Evolutionary conservation across 2,329 filamentous ascomycete genomes (phyloP).

Genomic region (Colletotrichum theobromicola): DNA sequence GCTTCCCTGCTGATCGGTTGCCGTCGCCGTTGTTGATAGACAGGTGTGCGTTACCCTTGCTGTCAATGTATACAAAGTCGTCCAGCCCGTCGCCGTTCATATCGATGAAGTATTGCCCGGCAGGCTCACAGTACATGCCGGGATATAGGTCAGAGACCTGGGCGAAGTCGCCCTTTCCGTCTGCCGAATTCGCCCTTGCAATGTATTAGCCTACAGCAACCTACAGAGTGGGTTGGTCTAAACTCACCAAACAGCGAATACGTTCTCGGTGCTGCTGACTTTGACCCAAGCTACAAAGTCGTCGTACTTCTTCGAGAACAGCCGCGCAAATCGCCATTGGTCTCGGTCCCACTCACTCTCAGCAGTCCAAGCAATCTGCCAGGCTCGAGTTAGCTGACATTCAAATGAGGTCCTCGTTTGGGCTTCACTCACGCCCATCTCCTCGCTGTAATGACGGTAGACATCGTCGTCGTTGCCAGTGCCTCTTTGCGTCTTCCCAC

Average conservation of each 20-base stretch:
- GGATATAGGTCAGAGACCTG: background rate
- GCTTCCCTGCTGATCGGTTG: background rate
- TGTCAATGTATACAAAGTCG: background rate
- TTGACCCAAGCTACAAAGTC: background rate
- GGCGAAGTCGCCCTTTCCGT: background rate
- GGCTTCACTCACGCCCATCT: background rate
- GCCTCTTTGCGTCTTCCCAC: background rate
- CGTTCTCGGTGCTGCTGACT: background rate
- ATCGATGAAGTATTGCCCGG: background rate
- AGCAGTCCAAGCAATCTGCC: background rate
- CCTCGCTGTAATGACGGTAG: background rate
- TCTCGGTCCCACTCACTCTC: background rate
- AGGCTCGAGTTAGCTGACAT: background rate
- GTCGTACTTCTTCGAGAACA: background rate
- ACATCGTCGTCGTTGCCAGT: background rate
- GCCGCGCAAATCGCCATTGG: background rate
- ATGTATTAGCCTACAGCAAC: background rate
- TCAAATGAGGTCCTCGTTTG: background rate
- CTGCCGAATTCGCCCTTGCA: background rate
- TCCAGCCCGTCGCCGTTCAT: background rate
- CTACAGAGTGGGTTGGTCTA: background rate
- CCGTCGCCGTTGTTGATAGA: background rate
- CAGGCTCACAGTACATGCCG: background rate
- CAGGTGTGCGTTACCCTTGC: background rate
- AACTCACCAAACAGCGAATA: background rate